Evolutionary conservation across 441 rosid species (phyloP).

Genomic region (Pelargonium australe): DNA sequence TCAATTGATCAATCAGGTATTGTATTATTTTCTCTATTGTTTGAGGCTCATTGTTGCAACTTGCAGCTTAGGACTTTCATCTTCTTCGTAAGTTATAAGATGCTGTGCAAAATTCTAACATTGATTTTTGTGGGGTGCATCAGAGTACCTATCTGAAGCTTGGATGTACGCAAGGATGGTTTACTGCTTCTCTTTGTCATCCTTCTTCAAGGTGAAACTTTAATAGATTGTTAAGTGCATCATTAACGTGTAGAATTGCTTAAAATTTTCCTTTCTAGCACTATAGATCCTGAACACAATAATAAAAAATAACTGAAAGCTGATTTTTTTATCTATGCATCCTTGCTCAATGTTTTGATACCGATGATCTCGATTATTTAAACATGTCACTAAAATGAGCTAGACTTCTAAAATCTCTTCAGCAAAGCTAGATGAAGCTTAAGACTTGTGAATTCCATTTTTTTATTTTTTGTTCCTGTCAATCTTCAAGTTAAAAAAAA

Average conservation of each 20-base stretch:
- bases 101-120: background rate
- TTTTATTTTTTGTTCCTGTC: too few relatives aligned
- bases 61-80: background rate
- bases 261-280: background rate
- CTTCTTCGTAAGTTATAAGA: background rate
- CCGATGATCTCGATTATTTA: too few relatives aligned
- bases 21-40: background rate
- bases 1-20: constrained; percentile 43
- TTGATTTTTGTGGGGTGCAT: background rate
- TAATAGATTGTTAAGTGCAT: background rate
- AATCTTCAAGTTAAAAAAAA: too few relatives aligned
- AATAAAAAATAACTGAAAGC: too few relatives aligned
- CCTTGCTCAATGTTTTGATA: too few relatives aligned
- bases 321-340: too few relatives aligned
- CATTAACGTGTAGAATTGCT: background rate
- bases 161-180: constrained; percentile 41
- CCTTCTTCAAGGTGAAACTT: constrained; percentile 33
- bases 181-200: constrained; percentile 30
- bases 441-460: too few relatives aligned
- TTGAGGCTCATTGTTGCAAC: background rate
- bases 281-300: too few relatives aligned
- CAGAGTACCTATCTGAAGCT: constrained; percentile 44
- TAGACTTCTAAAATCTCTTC: too few relatives aligned
- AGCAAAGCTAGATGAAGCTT: too few relatives aligned
- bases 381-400: too few relatives aligned